Evolutionary conservation across 2,329 filamentous ascomycete species (phyloP), one percentile per base, ranked within the genome.

Genomic region (Neopestalotiopsis clavispora): DNA sequence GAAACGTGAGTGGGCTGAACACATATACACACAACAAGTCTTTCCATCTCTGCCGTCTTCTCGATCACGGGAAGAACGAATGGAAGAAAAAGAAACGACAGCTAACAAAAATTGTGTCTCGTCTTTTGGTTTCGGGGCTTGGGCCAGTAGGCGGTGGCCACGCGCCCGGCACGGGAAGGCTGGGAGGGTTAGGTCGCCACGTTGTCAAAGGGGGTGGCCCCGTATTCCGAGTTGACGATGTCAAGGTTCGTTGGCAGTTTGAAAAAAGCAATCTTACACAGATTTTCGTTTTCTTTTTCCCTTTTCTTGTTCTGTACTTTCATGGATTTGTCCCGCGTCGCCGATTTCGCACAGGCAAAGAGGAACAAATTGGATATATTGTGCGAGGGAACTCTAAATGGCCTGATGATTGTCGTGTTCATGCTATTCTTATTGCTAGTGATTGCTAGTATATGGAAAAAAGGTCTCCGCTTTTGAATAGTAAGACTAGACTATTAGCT

Each of bases 111-210:
- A 20, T 28, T 28, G 23, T 28, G 45, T 52, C 45, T 52, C 17
- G 59, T 62, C 59, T 62, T 28, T 62, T 14, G 32, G n/a, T 40
- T 68, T 65, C 45, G 45, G 60, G 62, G 42, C 61, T 32, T 66
- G 63, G 72, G 71, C 74, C 74, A 76, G 73, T 76, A 74, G 72
- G 73, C 73, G 69, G 62, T 68, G 73, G 71, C 74, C 74, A 75
- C 74, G 73, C 74, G 72, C 70, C 63, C 64, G 70, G 69, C 67
- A 71, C 67, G 66, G 70, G 71, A 65, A 52, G 45, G 45, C 45
- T 68, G 70, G 70, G 68, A 69, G 68, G 69, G 71, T 69, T 71
- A 38, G 45, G 45, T 52, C 45, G 72, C 72, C 74, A 74, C 73
- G 74, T 71, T 75, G 73, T 74, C 73, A 75, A 38, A 38, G 34